phyloP scores from a whole-genome alignment of 371 early-diverging fungal genomes.

The Mortierella sp. region DNA sequence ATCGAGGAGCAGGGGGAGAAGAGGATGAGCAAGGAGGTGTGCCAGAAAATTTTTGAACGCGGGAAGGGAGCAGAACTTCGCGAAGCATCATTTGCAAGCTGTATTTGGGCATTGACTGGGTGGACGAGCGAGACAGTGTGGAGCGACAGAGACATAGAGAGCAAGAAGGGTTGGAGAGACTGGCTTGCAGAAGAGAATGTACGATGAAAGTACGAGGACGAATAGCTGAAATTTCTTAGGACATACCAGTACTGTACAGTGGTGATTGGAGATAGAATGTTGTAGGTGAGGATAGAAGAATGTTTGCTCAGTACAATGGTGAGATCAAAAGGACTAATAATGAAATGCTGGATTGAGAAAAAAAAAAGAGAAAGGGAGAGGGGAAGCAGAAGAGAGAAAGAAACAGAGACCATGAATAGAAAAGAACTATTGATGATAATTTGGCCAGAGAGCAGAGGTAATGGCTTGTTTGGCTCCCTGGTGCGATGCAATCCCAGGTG shows the following conservation, averaged over 20 bases:
- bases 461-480: too few relatives aligned
- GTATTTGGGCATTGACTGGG: too few relatives aligned
- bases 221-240: background rate
- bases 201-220: too few relatives aligned
- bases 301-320: background rate
- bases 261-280: background rate
- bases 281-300: background rate
- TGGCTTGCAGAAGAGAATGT: too few relatives aligned
- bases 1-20: conserved; percentile 27
- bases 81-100: background rate
- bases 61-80: background rate
- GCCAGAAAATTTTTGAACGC: conserved; percentile 6
- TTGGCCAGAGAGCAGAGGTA: too few relatives aligned
- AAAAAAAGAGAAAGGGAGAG: background rate
- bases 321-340: background rate
- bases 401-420: background rate
- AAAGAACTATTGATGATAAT: too few relatives aligned
- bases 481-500: too few relatives aligned
- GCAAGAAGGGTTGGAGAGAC: background rate
- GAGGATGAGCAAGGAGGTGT: conserved; percentile 33
- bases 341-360: background rate
- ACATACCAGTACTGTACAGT: too few relatives aligned
- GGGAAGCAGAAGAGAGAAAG: conserved; percentile 4
- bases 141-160: background rate
- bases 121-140: background rate